These are phyloP conservation scores for Pseudogymnoascus sp. DNA, from an alignment of 2,329 filamentous ascomycete genomes.

Conservation along the genomic window DNA sequence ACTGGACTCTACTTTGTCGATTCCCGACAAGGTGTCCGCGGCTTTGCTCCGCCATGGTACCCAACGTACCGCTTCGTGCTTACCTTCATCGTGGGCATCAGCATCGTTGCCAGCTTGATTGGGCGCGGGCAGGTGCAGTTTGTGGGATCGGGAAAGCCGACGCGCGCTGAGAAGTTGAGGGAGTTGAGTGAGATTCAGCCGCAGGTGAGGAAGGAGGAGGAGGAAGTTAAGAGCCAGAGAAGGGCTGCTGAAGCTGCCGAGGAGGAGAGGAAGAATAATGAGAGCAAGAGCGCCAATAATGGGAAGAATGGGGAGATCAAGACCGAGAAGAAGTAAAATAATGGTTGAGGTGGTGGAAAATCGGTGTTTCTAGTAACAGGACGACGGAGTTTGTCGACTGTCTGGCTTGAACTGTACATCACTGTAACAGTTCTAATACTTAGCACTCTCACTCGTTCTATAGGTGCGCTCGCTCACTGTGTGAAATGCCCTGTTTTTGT, in stretches of 20 bases:
- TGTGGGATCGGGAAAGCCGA: background rate
- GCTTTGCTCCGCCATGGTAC: slow-evolving; percentile 83
- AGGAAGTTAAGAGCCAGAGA: background rate
- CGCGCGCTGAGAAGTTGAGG: background rate
- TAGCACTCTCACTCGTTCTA: background rate
- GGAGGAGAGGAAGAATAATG: background rate
- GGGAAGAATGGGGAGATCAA: background rate
- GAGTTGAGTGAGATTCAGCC: background rate
- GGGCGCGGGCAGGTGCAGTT: slow-evolving; percentile 64
- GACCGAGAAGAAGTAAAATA: background rate
- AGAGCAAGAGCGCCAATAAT: background rate
- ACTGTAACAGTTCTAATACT: background rate
- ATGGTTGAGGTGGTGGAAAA: background rate
- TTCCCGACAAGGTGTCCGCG: slow-evolving; percentile 58
- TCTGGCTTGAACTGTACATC: background rate
- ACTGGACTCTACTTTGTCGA: slow-evolving; percentile 81
- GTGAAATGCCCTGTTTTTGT: background rate
- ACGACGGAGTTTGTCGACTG: background rate
- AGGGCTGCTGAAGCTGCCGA: background rate
- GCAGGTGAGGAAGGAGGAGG: background rate
- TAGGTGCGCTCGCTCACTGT: no score
- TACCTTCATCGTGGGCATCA: slow-evolving; percentile 78
- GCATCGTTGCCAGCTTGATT: slow-evolving; percentile 72
- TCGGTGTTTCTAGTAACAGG: background rate
- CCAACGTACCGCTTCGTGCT: slow-evolving; percentile 82